Evolutionary conservation across 2,329 filamentous ascomycete genomes (phyloP), one percentile per base, ranked within the genome.

Genomic region (Aspergillus carbonarius): DNA sequence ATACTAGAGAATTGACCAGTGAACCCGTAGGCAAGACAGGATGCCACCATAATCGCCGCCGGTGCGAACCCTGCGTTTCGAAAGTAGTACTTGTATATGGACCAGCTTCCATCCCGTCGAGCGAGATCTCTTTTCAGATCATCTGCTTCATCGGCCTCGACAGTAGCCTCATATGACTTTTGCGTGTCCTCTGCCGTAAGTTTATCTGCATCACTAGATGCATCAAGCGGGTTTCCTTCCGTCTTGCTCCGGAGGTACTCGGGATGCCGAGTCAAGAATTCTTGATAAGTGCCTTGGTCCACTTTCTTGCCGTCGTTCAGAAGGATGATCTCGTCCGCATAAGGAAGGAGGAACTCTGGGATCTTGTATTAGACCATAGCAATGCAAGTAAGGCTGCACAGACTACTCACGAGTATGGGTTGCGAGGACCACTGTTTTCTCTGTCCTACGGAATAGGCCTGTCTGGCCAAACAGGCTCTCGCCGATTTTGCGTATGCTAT

Each of bases 1-100:
- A 37, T n/a, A 52, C 49, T 79, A 18, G 48, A 35, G 30, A 32
- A 50, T 50, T 34, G 48, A 20, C n/a, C 3, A 4, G 37, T 20
- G 7, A 40, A 40, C 8, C 37, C 37, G 7, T 40, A 17, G 37
- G 37, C 37, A 40, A 40, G 37, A 17, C 7, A 7, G 20, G 37
- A 4, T 2, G n/a, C n/a, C 37, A 40, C 15, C 4, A 40, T 18
- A 7, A 40, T 40, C 17, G 8, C 17, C 3, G 18, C 37, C 6
- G 18, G 3, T 5, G 18, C 5, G n/a, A 18, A 17, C 18, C 37
- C 37, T 40, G 37, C 37, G 8, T 40, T 50, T 18, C 30, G 48
- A n/a, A 50, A 50, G 18, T 50, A 50, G 27, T 50, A 50, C 17
- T 12, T 20, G 32, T 50, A 50, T 9, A 50, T 17, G n/a, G 48